Conservation (phyloP, 495 filamentous ascomycete species). For the Penicillium herquei region DNA sequence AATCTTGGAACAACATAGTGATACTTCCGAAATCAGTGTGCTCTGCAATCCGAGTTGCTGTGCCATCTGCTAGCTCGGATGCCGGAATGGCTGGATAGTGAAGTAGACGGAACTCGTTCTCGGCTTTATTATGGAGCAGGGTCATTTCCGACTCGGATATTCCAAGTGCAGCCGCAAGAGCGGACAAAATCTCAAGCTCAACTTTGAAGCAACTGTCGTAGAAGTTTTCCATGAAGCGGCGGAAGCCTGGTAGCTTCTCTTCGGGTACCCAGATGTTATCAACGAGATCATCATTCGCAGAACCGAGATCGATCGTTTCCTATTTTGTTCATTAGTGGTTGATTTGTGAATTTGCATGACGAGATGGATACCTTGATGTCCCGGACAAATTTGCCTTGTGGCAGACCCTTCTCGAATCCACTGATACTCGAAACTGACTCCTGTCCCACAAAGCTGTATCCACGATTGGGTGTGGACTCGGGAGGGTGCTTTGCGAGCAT, state of each 20-base stretch:
- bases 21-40: slow-evolving; percentile 49
- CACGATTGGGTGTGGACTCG: slow-evolving; percentile 50
- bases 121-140: slow-evolving; percentile 43
- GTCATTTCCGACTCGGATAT: slow-evolving; percentile 46
- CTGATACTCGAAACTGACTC: slow-evolving; percentile 59
- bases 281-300: slow-evolving; percentile 38
- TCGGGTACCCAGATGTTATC: slow-evolving; percentile 61
- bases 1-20: slow-evolving; percentile 52
- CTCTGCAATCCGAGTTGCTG: slow-evolving; percentile 31
- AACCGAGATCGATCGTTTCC: slow-evolving; percentile 65
- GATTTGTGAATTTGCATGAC: not conserved
- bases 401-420: slow-evolving; percentile 40
- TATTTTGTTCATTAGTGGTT: slow-evolving; percentile 17
- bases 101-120: slow-evolving; percentile 48
- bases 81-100: slow-evolving; percentile 37
- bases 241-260: slow-evolving; percentile 56
- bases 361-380: slow-evolving; percentile 26
- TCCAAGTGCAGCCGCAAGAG: slow-evolving; percentile 42
- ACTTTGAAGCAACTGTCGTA: slow-evolving; percentile 35
- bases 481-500: slow-evolving; percentile 56
- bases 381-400: slow-evolving; percentile 21
- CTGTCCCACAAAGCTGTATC: slow-evolving; percentile 47
- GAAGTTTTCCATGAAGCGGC: slow-evolving; percentile 54
- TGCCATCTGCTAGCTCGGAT: slow-evolving; percentile 19
- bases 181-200: slow-evolving; percentile 43